Evolutionary conservation across 2,329 filamentous ascomycete genomes (phyloP).

Genomic region (Pyrenophora tritici-repentis): DNA sequence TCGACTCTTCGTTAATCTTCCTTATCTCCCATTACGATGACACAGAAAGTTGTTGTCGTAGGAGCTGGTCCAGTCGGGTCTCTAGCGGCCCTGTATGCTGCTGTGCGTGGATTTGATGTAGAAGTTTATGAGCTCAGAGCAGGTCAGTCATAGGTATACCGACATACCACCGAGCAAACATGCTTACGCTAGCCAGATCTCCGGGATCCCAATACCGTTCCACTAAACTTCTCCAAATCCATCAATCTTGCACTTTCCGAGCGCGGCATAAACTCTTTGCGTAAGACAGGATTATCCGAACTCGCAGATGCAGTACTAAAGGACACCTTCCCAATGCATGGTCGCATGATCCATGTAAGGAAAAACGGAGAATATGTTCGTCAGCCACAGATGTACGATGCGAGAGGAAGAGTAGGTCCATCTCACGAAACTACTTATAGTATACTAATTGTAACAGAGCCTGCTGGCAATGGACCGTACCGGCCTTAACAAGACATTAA

Average conservation of each 20-base stretch:
- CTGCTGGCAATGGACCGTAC: conserved; percentile 87
- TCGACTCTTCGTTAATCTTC: background rate
- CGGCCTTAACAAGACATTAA: conserved; percentile 78
- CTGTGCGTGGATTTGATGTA: conserved; percentile 83
- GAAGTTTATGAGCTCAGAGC: conserved; percentile 92
- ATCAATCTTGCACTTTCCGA: conserved; percentile 97
- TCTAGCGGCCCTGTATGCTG: conserved; percentile 89
- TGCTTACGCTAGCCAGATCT: conserved; percentile 67
- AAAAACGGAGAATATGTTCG: conserved; percentile 71
- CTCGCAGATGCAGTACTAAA: conserved; percentile 75
- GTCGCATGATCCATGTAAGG: conserved; percentile 90
- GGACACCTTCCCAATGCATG: conserved; percentile 88
- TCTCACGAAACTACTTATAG: background rate
- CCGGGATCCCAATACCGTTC: conserved; percentile 77
- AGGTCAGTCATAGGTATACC: conserved; percentile 65
- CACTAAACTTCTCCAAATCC: conserved; percentile 96
- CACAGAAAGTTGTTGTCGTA: conserved; percentile 78
- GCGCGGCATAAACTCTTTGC: conserved; percentile 87
- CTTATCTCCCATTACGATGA: conserved; percentile 23
- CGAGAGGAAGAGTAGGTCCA: conserved; percentile 75
- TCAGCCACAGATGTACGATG: conserved; percentile 85
- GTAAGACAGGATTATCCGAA: conserved; percentile 66
- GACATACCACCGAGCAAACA: background rate
- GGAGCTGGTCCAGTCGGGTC: conserved; percentile 94
- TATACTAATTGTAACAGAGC: conserved; percentile 57